Evolutionary conservation across 768 basidiomycete genomes (phyloP).

Genomic region (Panaeolus papilionaceus): DNA sequence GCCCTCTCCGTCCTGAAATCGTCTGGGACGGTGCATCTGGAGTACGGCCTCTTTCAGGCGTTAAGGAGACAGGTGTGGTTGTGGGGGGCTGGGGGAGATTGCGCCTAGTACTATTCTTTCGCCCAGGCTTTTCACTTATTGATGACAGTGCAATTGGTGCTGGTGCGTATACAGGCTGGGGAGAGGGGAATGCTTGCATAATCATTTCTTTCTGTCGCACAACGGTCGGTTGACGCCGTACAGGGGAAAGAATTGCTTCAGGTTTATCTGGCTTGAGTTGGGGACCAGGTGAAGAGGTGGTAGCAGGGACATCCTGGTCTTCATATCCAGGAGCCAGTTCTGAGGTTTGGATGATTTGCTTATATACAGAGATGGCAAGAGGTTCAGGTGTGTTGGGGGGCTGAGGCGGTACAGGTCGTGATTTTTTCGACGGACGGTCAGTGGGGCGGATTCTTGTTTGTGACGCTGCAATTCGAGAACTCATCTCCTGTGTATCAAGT

Average conservation of each 20-base stretch:
- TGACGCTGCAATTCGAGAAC: background rate
- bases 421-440: background rate
- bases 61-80: background rate
- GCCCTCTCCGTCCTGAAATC: background rate
- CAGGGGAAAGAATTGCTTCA: background rate
- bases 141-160: background rate
- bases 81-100: slow-evolving; percentile 1
- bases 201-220: slow-evolving; percentile 1
- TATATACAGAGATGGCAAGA: slow-evolving; percentile 2
- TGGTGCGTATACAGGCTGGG: background rate
- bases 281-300: background rate
- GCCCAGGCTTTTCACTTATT: background rate
- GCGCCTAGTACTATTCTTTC: background rate
- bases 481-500: background rate
- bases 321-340: background rate
- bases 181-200: background rate
- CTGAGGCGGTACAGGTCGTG: slow-evolving; percentile 8
- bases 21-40: background rate
- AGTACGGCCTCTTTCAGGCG: slow-evolving; percentile 1
- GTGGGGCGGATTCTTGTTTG: background rate
- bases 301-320: background rate
- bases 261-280: background rate
- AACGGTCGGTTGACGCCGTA: background rate
- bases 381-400: slow-evolving; percentile 11
- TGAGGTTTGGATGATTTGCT: background rate